phyloP scores from a whole-genome alignment of 768 basidiomycete species.

The Leccinum longicurvipes region DNA sequence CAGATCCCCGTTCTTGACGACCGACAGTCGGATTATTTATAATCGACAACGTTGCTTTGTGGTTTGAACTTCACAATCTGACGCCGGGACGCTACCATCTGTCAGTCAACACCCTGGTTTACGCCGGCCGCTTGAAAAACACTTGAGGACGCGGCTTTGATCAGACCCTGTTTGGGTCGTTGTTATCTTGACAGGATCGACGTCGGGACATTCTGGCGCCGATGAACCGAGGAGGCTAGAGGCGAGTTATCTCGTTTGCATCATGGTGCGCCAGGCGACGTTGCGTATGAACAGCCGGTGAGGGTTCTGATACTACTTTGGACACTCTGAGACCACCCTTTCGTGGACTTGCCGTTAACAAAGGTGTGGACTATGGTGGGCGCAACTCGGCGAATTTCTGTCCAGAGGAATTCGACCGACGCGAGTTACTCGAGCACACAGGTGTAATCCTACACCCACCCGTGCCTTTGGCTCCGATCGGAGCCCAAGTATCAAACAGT shows the following conservation, averaged over 20 bases:
- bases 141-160: neutral
- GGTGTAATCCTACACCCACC: too few species aligned
- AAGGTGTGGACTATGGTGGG: neutral
- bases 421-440: too few species aligned
- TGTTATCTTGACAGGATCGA: neutral
- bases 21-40: neutral
- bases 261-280: neutral
- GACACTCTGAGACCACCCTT: neutral
- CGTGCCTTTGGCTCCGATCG: too few species aligned
- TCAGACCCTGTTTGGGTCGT: neutral
- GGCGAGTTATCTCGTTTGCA: neutral
- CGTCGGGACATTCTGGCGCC: neutral
- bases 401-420: too few species aligned
- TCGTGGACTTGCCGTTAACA: neutral
- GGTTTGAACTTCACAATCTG: neutral
- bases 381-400: too few species aligned
- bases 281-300: neutral
- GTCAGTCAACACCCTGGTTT: neutral
- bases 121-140: neutral
- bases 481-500: too few species aligned
- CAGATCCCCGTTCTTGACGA: neutral
- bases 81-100: neutral
- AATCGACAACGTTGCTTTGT: constrained; percentile 3
- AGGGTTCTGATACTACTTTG: neutral
- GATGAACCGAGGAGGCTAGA: too few species aligned